A percentile compares a stretch with the other conserved stretches of the same genome.
Conservation (phyloP, 176 grass and related monocot species). For the Dendrocalamus sinicus region DNA sequence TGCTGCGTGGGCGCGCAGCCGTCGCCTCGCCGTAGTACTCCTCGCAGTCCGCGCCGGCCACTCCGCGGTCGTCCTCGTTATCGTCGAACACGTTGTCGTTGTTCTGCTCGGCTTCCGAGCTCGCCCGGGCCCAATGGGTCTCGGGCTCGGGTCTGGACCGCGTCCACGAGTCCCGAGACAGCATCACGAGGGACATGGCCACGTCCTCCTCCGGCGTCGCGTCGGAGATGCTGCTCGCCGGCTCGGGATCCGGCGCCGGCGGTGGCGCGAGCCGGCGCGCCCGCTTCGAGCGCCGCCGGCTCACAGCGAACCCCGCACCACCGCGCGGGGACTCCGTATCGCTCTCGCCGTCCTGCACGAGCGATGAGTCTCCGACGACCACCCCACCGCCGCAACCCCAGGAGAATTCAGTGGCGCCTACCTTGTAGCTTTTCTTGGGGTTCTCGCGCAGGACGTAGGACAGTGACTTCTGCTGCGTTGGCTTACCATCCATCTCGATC, state of each 20-base stretch:
- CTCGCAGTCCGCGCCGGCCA: conserved; percentile 17
- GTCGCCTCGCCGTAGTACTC: conserved; percentile 2
- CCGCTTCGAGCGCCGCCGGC: conserved; percentile 65
- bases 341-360: conserved; percentile 78
- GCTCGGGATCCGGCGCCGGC: conserved; percentile 27
- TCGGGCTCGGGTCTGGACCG: conserved; percentile 42
- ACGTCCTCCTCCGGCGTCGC: conserved; percentile 74
- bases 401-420: conserved; percentile 53
- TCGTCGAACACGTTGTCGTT: conserved; percentile 22
- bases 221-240: conserved; percentile 76
- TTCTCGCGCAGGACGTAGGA: conserved; percentile 61
- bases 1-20: conserved; percentile 27
- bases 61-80: background rate
- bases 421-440: conserved; percentile 56
- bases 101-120: conserved; percentile 44
- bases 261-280: conserved; percentile 35
- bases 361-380: conserved; percentile 43
- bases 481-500: conserved; percentile 33
- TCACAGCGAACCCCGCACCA: conserved; percentile 39
- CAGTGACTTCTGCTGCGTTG: background rate
- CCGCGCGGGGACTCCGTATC: conserved; percentile 65
- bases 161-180: conserved; percentile 83
- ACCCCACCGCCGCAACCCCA: background rate
- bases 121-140: conserved; percentile 24
- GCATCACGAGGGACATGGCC: conserved; percentile 81